These are phyloP conservation scores for Eucalyptus tenuipes DNA, from an alignment of 345 rosid species.

Conservation along the genomic window DNA sequence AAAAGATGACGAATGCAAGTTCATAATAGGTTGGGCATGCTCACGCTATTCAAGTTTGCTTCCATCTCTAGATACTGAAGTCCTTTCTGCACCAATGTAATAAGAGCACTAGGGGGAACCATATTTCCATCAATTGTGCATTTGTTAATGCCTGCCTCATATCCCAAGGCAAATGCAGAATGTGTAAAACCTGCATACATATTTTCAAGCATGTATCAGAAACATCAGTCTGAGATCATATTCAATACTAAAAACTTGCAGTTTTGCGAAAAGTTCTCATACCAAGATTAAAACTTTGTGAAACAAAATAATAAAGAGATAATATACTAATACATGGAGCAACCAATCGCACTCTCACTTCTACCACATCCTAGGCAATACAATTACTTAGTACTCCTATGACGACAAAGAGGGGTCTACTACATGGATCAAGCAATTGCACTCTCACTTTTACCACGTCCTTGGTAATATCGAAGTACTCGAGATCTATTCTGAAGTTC, in stretches of 20 bases:
- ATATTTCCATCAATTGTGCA: constrained; percentile 80
- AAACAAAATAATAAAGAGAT: neutral
- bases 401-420: neutral
- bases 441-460: neutral
- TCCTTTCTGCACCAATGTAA: constrained; percentile 85
- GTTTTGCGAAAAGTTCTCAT: neutral
- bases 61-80: constrained; percentile 98
- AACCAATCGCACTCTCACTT: neutral
- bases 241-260: neutral
- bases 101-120: constrained; percentile 95
- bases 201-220: neutral
- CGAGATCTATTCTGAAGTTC: neutral
- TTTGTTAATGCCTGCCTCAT: constrained; percentile 88
- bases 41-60: constrained; percentile 77
- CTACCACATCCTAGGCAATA: neutral
- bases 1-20: neutral
- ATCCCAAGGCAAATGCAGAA: constrained; percentile 83
- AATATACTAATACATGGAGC: neutral
- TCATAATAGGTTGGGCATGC: constrained; percentile 8
- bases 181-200: constrained; percentile 62
- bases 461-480: neutral
- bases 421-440: neutral
- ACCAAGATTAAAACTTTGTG: neutral
- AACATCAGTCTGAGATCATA: neutral
- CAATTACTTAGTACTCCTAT: neutral